Conservation (phyloP, 2,329 filamentous ascomycete genomes). For the Diaporthe citri region DNA sequence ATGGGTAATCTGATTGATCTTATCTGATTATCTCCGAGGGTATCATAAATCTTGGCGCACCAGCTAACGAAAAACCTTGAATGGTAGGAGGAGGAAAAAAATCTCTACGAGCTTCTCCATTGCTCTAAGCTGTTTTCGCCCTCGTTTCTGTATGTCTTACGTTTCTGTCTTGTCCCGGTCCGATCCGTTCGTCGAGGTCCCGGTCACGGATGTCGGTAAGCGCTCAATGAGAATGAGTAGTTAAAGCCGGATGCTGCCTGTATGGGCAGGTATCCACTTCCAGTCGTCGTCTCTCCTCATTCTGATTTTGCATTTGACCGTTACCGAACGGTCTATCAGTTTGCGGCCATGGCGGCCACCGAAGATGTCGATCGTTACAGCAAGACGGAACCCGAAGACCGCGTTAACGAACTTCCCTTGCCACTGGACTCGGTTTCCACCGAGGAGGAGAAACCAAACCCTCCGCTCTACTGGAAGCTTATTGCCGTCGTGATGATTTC, state of each 20-base stretch:
- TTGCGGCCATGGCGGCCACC: neutral
- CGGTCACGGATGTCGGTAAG: neutral
- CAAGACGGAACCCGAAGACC: neutral
- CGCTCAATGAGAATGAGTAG: neutral
- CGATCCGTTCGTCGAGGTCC: neutral
- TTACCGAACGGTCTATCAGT: neutral
- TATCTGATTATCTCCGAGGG: conserved; percentile 8
- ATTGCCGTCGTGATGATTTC: conserved; percentile 4
- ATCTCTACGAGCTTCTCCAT: neutral
- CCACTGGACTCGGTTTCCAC: neutral
- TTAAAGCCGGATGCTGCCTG: neutral
- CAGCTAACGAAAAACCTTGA: neutral
- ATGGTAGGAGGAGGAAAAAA: neutral
- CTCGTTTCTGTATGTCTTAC: neutral
- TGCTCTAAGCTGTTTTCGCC: conserved; percentile 5
- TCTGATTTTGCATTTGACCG: neutral
- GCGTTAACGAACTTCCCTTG: neutral
- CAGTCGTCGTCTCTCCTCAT: neutral
- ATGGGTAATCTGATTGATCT: conserved; percentile 8
- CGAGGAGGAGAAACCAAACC: neutral
- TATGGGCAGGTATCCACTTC: neutral
- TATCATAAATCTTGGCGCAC: neutral
- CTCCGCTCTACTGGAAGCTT: conserved; percentile 8
- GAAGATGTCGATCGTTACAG: neutral
- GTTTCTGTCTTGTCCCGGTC: neutral